Evolutionary conservation across 805 yeast genomes (phyloP), one percentile per base, ranked within the genome.

Genomic region (Saturnispora diversa): DNA sequence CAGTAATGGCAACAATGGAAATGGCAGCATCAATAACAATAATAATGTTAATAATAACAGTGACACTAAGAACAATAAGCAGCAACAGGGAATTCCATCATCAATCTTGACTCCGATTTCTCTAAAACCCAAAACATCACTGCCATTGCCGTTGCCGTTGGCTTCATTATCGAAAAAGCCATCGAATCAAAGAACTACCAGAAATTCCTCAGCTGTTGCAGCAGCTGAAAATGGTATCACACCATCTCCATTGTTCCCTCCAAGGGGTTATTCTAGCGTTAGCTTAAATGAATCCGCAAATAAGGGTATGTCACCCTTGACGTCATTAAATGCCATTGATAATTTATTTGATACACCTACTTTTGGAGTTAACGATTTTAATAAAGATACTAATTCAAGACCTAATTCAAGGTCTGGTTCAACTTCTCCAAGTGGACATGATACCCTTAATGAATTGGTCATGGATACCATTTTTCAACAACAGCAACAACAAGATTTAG

Each of bases 401-500:
- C 28, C 11, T 9, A 37, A 8, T 9, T 22, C 30, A 5, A 34
- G 32, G 4, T 47, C 54, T 1, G 40, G 50, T 1, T 32, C 39
- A 7, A 46, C 41, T 7, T 51, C 58, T 22, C 58, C 59, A 16
- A 39, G 52, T 4, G 53, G 47, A 36, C 47, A 54, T 2, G 60
- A 55, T 24, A 26, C 45, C 2, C 33, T 48, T 39, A 60, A 53
- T 47, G 57, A 48, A 17, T 41, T 50, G 39, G 62, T 63, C 41
- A 59, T 63, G 21, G 65, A 80, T 50, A 68, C 68, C 15, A 81
- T 83, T 49, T 77, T 83, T 60, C 86, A 81, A 55, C 86, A 81
- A 55, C 86, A 81, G 57, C 92, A 84, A 50, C 82, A 87, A 21
- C 76, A 80, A 25, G 88, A 86, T 23, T 72, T 80, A 55, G 87